Conservation (phyloP, 2,329 filamentous ascomycete species). For the Fusarium equiseti region DNA sequence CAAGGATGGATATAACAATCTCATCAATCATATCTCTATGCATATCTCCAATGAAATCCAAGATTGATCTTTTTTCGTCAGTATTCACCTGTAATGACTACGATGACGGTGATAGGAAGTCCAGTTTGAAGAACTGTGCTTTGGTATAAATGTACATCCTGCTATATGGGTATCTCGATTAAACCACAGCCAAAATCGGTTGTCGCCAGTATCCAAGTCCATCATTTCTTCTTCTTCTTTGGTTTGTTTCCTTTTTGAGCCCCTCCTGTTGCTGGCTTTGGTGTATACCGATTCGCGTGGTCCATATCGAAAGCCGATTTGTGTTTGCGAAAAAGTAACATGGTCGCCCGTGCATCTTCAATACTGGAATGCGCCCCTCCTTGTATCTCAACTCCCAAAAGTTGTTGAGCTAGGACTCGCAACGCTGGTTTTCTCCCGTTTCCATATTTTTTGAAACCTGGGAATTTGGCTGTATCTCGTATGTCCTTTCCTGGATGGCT, state of each 20-base stretch:
- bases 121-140: not conserved
- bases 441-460: constrained; percentile 77
- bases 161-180: constrained; percentile 40
- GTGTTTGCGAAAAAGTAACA: constrained; percentile 86
- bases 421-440: constrained; percentile 77
- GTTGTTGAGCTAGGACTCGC: constrained; percentile 66
- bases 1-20: not conserved
- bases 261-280: constrained; percentile 42
- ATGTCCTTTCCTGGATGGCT: constrained; percentile 82
- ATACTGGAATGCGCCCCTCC: constrained; percentile 73
- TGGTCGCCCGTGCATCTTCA: constrained; percentile 87
- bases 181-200: constrained; percentile 4
- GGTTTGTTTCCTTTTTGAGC: constrained; percentile 55
- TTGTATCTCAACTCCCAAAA: constrained; percentile 73
- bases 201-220: not conserved
- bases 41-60: too few species aligned
- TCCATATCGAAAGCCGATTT: constrained; percentile 90
- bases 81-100: too few species aligned
- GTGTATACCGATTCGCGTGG: constrained; percentile 74
- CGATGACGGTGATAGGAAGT: not conserved
- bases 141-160: not conserved
- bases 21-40: not conserved
- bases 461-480: constrained; percentile 85
- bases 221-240: constrained; percentile 56
- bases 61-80: not conserved